A percentile compares a stretch with the other conserved stretches of the same genome.
Conservation (phyloP, 805 yeast genomes). For the Sugiyamaella floridensis region DNA sequence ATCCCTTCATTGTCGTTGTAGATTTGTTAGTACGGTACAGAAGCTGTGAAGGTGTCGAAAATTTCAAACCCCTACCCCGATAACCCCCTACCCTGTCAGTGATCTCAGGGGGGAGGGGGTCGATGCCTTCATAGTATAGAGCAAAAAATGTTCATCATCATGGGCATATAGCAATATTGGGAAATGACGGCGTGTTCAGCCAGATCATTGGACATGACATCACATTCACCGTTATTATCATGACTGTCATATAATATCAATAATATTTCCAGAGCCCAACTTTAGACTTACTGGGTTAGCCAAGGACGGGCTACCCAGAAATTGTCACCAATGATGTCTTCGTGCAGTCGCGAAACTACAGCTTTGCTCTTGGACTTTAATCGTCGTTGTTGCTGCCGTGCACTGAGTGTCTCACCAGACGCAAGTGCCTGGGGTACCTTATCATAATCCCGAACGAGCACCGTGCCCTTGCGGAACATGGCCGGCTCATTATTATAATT, state of each 20-base stretch:
- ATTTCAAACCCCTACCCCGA: not conserved
- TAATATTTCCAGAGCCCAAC: not conserved
- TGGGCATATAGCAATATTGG: not conserved
- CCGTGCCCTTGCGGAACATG: slow-evolving; percentile 78
- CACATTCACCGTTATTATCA: not conserved
- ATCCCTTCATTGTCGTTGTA: slow-evolving; percentile 46
- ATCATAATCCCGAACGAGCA: slow-evolving; percentile 45
- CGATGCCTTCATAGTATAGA: not conserved
- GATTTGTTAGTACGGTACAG: not conserved
- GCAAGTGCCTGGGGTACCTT: slow-evolving; percentile 17
- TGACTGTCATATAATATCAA: not conserved
- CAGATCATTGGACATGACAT: too few relatives aligned
- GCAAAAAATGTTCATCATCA: not conserved
- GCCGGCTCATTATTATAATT: slow-evolving; percentile 91
- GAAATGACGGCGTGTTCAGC: not conserved
- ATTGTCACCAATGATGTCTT: slow-evolving; percentile 55
- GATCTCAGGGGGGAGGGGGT: not conserved
- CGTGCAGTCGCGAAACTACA: slow-evolving; percentile 40
- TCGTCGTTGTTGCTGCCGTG: slow-evolving; percentile 45
- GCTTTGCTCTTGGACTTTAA: slow-evolving; percentile 46
- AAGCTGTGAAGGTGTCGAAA: not conserved
- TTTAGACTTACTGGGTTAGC: slow-evolving; percentile 7
- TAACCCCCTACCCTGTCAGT: not conserved
- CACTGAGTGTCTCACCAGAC: slow-evolving; percentile 10
- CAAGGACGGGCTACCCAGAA: slow-evolving; percentile 54